A percentile compares a stretch with the other conserved stretches of the same genome.
These are phyloP conservation scores for Corynespora cassiicola DNA, from an alignment of 2,329 filamentous ascomycete genomes.

Conservation along the genomic window DNA sequence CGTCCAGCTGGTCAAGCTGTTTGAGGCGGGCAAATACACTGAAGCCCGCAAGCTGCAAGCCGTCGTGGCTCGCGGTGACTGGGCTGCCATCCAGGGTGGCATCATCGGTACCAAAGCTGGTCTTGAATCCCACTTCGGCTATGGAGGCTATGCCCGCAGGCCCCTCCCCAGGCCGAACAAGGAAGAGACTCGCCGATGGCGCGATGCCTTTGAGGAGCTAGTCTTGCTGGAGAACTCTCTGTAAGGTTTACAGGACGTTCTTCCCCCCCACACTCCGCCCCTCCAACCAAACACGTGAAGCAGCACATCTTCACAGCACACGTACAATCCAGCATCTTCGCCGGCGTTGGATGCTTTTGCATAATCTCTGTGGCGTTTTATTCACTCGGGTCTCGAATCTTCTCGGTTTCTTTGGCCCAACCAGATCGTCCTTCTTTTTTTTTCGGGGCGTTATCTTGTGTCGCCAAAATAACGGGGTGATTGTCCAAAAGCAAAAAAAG, in stretches of 20 bases:
- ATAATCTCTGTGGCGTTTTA: conserved; percentile 29
- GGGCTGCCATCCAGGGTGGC: conserved; percentile 72
- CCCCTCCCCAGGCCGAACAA: conserved; percentile 61
- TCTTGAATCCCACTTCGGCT: conserved; percentile 67
- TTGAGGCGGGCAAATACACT: conserved; percentile 62
- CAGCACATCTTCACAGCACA: conserved; percentile 12
- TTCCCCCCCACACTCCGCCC: conserved; percentile 1
- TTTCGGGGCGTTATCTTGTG: conserved; percentile 17
- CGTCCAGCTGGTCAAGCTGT: conserved; percentile 66
- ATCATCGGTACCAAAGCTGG: conserved; percentile 73
- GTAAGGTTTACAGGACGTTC: conserved; percentile 15
- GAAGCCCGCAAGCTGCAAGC: conserved; percentile 71
- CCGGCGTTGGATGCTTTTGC: conserved; percentile 34
- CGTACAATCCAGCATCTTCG: conserved; percentile 24
- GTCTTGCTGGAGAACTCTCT: conserved; percentile 50
- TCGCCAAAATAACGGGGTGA: conserved; percentile 15
- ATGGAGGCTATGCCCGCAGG: conserved; percentile 67
- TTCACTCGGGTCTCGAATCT: conserved; percentile 1
- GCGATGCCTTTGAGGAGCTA: conserved; percentile 53
- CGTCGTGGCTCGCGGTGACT: conserved; percentile 70
- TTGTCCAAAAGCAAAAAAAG: conserved; percentile 26
- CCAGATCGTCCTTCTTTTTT: conserved; percentile 5
- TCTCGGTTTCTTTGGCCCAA: conserved; percentile 9
- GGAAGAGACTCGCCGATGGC: conserved; percentile 48
- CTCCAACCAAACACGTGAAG: conserved; percentile 11